Percentiles rank a stretch among this genome's conserved stretches.
These are phyloP conservation scores for Cladosporium austrohemisphaericum DNA, from an alignment of 2,329 filamentous ascomycete species.

Conservation along the genomic window DNA sequence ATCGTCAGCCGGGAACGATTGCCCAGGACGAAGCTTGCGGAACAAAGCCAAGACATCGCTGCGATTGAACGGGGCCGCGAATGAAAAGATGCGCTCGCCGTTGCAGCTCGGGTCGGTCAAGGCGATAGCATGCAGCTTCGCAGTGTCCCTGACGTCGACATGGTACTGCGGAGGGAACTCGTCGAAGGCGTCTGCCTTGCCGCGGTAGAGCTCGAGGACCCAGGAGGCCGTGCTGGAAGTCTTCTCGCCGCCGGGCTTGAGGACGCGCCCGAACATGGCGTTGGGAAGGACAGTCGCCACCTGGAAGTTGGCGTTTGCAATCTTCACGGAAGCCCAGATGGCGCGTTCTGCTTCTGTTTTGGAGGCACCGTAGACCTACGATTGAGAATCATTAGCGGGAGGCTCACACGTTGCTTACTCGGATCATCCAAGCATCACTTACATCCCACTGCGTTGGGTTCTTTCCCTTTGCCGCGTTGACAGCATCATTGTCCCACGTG, in stretches of 20 bases:
- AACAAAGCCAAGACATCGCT: slow-evolving; percentile 43
- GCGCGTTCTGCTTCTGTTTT: slow-evolving; percentile 48
- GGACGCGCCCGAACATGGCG: slow-evolving; percentile 22
- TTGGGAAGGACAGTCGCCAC: slow-evolving; percentile 39
- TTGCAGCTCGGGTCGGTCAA: slow-evolving; percentile 44
- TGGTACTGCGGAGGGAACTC: slow-evolving; percentile 26
- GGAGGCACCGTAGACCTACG: slow-evolving; percentile 41
- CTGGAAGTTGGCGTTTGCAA: slow-evolving; percentile 43
- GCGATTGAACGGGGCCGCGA: slow-evolving; percentile 46
- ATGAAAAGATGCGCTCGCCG: slow-evolving; percentile 53
- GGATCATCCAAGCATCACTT: slow-evolving; percentile 20
- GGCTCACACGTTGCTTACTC: slow-evolving; percentile 28
- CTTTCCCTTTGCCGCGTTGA: slow-evolving; percentile 31
- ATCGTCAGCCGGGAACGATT: slow-evolving; percentile 20
- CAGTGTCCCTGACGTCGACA: slow-evolving; percentile 49
- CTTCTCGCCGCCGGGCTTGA: background rate
- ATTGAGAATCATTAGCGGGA: slow-evolving; percentile 23
- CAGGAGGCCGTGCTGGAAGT: background rate
- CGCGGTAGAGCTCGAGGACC: background rate
- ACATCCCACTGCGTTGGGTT: background rate
- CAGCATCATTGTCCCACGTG: slow-evolving; percentile 29
- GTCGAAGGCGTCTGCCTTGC: background rate
- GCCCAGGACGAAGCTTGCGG: slow-evolving; percentile 38
- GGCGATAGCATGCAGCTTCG: slow-evolving; percentile 51
- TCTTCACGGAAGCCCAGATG: slow-evolving; percentile 45